Evolutionary conservation across 768 basidiomycete species (phyloP), one percentile per base, ranked within the genome.

Genomic region (Boletus reticuloceps): DNA sequence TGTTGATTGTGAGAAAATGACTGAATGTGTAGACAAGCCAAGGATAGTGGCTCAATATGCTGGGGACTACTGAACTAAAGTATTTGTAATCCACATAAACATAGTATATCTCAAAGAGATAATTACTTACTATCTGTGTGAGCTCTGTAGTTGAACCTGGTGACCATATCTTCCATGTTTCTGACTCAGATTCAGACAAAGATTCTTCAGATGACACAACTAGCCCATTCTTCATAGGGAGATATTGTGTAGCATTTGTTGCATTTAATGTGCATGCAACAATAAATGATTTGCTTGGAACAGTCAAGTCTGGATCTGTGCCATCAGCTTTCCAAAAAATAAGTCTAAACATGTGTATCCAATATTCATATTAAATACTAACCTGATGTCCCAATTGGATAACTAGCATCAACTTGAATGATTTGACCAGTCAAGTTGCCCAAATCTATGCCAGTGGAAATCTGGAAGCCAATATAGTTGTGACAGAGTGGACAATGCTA

Each of bases 151-250:
- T 51, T 19, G 16, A 11, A 25, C 36, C 42, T 39, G 53, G 42
- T 48, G 47, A 46, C 57, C 56, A 60, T 25, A 55, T 29, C 4
- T 25, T 40, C 57, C 57, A 58, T 4, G 47, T 3, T 9, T 16
- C 19, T 38, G 12, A 0, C 20, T 37, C n/a, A 25, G 17, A 17
- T 36, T 10, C 16, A 17, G 17, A 16, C 17, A 39, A 39, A 16
- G 38, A 39, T 39, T 39, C 8, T 39, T 39, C 38, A 16, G 10
- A 10, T 6, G 5, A 17, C 9, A 8, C 37, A 3, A 16, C 12
- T 17, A 16, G 29, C 3, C 57, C 57, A 55, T 45, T 17, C 14
- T 44, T 6, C 53, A 59, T 52, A 4, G 50, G 34, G 6, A 59
- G 46, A 10, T 38, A n/a, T 2, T 22, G 8, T 4, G 7, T 14